Base-by-base conservation (phyloP, 2,329 filamentous ascomycete species). In the Sarocladium brachiariae region DNA sequence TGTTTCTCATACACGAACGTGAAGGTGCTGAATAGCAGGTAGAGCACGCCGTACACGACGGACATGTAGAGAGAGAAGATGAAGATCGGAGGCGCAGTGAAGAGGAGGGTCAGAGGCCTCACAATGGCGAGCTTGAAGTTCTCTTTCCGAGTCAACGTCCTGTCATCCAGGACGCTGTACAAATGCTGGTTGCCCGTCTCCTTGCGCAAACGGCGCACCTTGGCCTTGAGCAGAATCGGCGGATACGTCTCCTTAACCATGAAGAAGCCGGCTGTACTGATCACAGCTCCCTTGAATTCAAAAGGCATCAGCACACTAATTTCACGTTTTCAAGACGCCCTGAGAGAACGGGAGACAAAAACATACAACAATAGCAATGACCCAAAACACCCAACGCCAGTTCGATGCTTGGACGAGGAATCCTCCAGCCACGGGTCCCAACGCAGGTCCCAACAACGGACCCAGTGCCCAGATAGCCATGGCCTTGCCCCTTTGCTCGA, bases 171-270 rank as follows among this genome's bases (percentile, higher is more conserved):
- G 5, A 55, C 24, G 0, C 57, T 62, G 49, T 60, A 61, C 0
- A 86, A 60, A 79, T 84, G 43, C 71, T 76, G 4, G 70, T 81
- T 62, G 10, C 64, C 61, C 0, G 68, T 68, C 37, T 81, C 71
- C 52, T 78, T 74, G 18, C 80, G 75, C 8, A 86, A 69, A 0
- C 71, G 69, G 1, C 67, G 68, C 0, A 81, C 79, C 62, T 85
- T 85, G 49, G 62, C 61, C 1, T 80, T 72, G 1, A 87, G 71
- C 2, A 87, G 67, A 0, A 68, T 67, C 0, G 80, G 75, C 0
- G 77, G 70, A 53, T 84, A 86, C n/a, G 73, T 76, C 59, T 87
- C 84, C 52, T 81, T 76, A n/a, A 84, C 64, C n/a, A 80, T 63
- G 47, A 74, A 64, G 49, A 55, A 56, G 18, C 43, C 43, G 14